phyloP scores from a whole-genome alignment of 2,329 filamentous ascomycete species.

The Beauveria caledonica region DNA sequence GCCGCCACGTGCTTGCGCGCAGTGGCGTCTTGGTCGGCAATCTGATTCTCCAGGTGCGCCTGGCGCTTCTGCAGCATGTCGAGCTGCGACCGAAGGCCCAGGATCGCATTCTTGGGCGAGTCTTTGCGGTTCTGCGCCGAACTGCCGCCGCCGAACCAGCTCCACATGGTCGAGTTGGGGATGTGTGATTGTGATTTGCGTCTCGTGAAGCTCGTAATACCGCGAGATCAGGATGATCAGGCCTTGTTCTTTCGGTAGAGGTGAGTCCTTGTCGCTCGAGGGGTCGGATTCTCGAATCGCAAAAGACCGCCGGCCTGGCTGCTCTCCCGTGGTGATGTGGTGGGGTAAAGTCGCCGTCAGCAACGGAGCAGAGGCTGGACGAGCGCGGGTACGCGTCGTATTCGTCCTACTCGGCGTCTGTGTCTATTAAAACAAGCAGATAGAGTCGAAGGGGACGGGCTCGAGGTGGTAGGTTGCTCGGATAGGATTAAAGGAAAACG shows the following conservation, averaged over 20 bases:
- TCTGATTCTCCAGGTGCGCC: conserved; percentile 82
- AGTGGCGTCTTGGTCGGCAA: conserved; percentile 82
- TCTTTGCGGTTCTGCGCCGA: conserved; percentile 82
- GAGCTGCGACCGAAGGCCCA: conserved; percentile 76
- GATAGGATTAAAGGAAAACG: background rate
- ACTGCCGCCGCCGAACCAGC: conserved; percentile 86
- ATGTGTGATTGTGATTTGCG: background rate
- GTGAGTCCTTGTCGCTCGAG: background rate
- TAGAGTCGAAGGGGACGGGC: background rate
- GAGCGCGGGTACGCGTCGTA: background rate
- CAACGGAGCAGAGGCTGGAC: background rate
- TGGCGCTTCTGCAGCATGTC: conserved; percentile 98
- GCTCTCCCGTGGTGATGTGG: background rate
- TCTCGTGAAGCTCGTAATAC: background rate
- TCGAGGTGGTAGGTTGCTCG: background rate
- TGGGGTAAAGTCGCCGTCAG: conserved; percentile 6
- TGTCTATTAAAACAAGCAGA: background rate
- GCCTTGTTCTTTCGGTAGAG: background rate
- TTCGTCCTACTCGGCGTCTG: background rate
- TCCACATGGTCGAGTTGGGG: conserved; percentile 49
- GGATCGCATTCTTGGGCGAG: conserved; percentile 91
- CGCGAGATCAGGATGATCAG: too few species aligned
- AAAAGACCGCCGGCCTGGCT: background rate
- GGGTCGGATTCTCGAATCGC: background rate
- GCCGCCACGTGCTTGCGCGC: conserved; percentile 76